A percentile compares a stretch with the other conserved stretches of the same genome.
Evolutionary conservation across 2,329 filamentous ascomycete species (phyloP).

Genomic region (Aspergillus brunneoviolaceus): DNA sequence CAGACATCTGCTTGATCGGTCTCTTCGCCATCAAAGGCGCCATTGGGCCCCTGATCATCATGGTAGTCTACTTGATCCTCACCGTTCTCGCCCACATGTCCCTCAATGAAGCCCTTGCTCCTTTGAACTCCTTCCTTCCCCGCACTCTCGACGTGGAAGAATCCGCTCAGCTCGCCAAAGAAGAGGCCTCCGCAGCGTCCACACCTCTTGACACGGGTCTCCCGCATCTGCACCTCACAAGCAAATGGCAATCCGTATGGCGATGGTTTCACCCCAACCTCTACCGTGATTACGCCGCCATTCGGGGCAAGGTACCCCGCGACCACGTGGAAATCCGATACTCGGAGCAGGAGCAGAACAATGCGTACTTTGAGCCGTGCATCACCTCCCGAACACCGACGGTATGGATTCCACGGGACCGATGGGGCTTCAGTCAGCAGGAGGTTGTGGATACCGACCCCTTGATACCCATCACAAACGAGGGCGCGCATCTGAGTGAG

Average conservation of each 20-base stretch:
- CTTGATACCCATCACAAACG: constrained; percentile 76
- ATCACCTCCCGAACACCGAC: constrained; percentile 62
- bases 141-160: constrained; percentile 62
- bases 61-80: constrained; percentile 72
- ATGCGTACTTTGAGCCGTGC: constrained; percentile 73
- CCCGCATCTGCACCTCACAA: not conserved
- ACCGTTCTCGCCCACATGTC: constrained; percentile 71
- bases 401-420: constrained; percentile 79
- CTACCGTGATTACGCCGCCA: constrained; percentile 70
- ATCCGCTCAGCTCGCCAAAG: constrained; percentile 45
- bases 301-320: constrained; percentile 68
- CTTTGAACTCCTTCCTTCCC: constrained; percentile 65
- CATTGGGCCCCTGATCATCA: constrained; percentile 70
- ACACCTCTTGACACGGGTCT: not conserved
- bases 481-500: constrained; percentile 67
- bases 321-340: constrained; percentile 60
- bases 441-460: constrained; percentile 71
- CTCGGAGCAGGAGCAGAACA: constrained; percentile 57
- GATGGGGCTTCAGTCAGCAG: constrained; percentile 69
- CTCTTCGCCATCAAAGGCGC: constrained; percentile 69
- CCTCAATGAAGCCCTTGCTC: constrained; percentile 46
- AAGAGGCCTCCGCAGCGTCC: constrained; percentile 22
- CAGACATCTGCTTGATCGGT: constrained; percentile 79
- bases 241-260: constrained; percentile 27
- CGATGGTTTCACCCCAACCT: constrained; percentile 67